Evolutionary conservation across 495 filamentous ascomycete genomes (phyloP).

Genomic region (Lasiosphaeriaceae sp.): DNA sequence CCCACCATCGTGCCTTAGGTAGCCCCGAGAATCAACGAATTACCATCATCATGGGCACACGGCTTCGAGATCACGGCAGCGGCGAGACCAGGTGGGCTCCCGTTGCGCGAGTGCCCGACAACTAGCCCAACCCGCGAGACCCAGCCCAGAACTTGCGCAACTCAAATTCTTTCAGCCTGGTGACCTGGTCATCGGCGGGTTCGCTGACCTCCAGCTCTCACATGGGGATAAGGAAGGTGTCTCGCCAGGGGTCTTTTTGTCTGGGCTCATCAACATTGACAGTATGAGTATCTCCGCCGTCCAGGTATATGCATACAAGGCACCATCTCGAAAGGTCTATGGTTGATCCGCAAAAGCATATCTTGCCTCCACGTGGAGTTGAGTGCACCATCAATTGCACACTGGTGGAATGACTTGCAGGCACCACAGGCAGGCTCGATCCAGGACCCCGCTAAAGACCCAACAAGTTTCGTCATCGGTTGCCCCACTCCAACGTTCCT

Average conservation of each 20-base stretch:
- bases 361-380: no score
- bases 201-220: no score
- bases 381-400: no score
- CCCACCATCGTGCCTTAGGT: neutral
- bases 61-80: neutral
- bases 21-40: neutral
- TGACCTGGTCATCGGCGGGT: neutral
- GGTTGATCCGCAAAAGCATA: no score
- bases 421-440: neutral
- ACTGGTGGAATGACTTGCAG: neutral
- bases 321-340: no score
- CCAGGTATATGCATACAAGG: no score
- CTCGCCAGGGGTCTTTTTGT: no score
- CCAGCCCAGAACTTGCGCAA: neutral
- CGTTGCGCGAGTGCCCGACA: neutral
- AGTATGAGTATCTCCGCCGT: no score
- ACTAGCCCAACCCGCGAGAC: neutral
- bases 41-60: neutral
- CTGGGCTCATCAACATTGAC: no score
- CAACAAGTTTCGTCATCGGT: neutral
- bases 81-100: neutral
- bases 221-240: no score
- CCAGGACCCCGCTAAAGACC: neutral
- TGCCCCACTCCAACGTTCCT: neutral
- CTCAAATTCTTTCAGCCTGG: neutral